A percentile compares a stretch with the other conserved stretches of the same genome.
Conservation (phyloP, 495 filamentous ascomycete species). For the Penicillium parvum region DNA sequence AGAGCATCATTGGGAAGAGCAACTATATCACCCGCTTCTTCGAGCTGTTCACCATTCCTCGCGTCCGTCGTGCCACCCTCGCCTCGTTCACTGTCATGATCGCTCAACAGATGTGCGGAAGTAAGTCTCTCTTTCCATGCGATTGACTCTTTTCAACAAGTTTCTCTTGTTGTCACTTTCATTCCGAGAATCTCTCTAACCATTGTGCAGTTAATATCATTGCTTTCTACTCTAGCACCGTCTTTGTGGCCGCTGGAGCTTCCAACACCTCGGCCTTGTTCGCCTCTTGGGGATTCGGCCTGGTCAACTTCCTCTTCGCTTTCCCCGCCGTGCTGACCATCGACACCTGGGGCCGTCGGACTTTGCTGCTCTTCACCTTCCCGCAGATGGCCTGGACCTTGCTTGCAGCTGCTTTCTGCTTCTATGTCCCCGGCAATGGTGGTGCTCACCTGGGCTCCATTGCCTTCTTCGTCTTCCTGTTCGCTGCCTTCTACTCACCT, state of each 20-base stretch:
- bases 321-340: constrained; percentile 82
- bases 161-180: too few relatives aligned
- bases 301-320: constrained; percentile 79
- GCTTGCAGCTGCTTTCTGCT: constrained; percentile 68
- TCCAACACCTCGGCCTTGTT: constrained; percentile 55
- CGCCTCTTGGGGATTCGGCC: constrained; percentile 77
- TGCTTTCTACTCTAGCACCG: constrained; percentile 75
- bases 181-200: background rate
- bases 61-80: constrained; percentile 61
- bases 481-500: constrained; percentile 63
- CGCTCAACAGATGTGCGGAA: constrained; percentile 84
- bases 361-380: constrained; percentile 78
- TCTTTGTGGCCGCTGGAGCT: constrained; percentile 64
- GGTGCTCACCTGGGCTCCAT: constrained; percentile 56
- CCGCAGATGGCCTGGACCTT: constrained; percentile 82
- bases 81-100: constrained; percentile 66
- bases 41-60: constrained; percentile 66
- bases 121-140: constrained; percentile 17
- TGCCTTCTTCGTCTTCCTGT: constrained; percentile 63
- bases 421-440: constrained; percentile 51
- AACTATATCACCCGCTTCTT: constrained; percentile 55
- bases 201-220: constrained; percentile 52
- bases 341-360: constrained; percentile 77
- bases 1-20: constrained; percentile 38
- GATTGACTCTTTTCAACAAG: background rate